Percentiles rank a stretch among this genome's conserved stretches.
phyloP scores from a whole-genome alignment of 768 basidiomycete genomes.

The Mycena olivaceomarginata region DNA sequence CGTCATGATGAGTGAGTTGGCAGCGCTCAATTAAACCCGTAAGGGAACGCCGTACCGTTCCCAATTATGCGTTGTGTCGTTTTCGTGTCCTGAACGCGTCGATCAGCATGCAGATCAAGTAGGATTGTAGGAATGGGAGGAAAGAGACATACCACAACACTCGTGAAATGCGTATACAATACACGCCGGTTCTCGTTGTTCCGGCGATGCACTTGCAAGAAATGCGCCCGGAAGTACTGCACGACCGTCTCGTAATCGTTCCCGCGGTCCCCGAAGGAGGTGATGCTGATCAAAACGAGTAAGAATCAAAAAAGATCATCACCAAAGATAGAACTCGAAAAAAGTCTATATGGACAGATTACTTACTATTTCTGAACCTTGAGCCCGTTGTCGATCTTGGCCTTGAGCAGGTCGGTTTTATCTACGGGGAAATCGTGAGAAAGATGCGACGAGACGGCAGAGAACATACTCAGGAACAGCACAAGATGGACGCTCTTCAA shows the following conservation, averaged over 20 bases:
- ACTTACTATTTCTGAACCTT: slow-evolving; percentile 88
- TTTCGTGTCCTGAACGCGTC: slow-evolving; percentile 79
- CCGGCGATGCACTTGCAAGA: slow-evolving; percentile 86
- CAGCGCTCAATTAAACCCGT: slow-evolving; percentile 6
- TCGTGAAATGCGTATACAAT: slow-evolving; percentile 89
- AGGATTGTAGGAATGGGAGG: background rate
- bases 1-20: slow-evolving; percentile 38
- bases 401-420: slow-evolving; percentile 85
- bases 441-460: slow-evolving; percentile 2
- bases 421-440: slow-evolving; percentile 61
- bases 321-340: background rate
- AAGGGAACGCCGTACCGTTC: slow-evolving; percentile 69
- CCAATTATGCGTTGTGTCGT: slow-evolving; percentile 90
- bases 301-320: slow-evolving; percentile 39
- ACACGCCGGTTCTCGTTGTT: slow-evolving; percentile 89
- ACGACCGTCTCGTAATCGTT: slow-evolving; percentile 90
- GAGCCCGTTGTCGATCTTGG: slow-evolving; percentile 83
- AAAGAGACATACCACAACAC: slow-evolving; percentile 76
- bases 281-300: slow-evolving; percentile 69
- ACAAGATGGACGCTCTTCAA: slow-evolving; percentile 82
- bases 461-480: slow-evolving; percentile 73
- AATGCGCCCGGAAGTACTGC: slow-evolving; percentile 92
- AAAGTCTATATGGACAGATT: background rate
- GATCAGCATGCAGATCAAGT: background rate
- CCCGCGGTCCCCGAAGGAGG: slow-evolving; percentile 87